These are phyloP conservation scores for Bremia lactucae DNA, from an alignment of 352 stramenopile genomes.

Conservation along the genomic window DNA sequence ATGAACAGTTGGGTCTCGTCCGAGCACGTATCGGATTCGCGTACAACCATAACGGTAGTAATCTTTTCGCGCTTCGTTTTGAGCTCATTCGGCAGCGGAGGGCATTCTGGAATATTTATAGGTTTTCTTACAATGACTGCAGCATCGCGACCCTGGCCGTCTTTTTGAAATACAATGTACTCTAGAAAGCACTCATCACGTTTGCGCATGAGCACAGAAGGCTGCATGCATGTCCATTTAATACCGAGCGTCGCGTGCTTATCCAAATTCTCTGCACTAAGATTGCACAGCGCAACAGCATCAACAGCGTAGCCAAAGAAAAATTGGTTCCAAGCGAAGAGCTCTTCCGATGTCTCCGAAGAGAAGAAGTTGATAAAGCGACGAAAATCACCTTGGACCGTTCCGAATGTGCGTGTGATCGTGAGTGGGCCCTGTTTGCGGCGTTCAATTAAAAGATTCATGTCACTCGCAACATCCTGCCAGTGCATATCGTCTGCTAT, in stretches of 20 bases:
- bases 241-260: constrained; percentile 55
- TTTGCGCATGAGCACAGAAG: constrained; percentile 47
- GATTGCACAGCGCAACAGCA: constrained; percentile 52
- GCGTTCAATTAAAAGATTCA: constrained; percentile 21
- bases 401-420: constrained; percentile 44
- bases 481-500: constrained; percentile 16
- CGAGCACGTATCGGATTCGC: constrained; percentile 18
- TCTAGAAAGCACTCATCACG: constrained; percentile 70
- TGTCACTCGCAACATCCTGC: constrained; percentile 21
- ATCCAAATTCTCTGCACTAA: constrained; percentile 33
- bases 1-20: constrained; percentile 44
- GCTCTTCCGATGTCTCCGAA: constrained; percentile 41
- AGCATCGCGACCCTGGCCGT: constrained; percentile 41
- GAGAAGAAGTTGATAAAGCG: constrained; percentile 62
- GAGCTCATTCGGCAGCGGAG: constrained; percentile 29
- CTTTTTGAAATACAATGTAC: constrained; percentile 52
- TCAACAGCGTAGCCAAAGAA: constrained; percentile 56
- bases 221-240: constrained; percentile 66
- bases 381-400: constrained; percentile 39
- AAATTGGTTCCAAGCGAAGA: constrained; percentile 64
- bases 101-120: constrained; percentile 52
- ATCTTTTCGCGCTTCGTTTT: constrained; percentile 50
- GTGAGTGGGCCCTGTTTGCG: constrained; percentile 13
- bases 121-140: constrained; percentile 52
- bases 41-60: constrained; percentile 44